phyloP scores from a whole-genome alignment of 2,329 filamentous ascomycete species.

The Xylaria sp. region DNA sequence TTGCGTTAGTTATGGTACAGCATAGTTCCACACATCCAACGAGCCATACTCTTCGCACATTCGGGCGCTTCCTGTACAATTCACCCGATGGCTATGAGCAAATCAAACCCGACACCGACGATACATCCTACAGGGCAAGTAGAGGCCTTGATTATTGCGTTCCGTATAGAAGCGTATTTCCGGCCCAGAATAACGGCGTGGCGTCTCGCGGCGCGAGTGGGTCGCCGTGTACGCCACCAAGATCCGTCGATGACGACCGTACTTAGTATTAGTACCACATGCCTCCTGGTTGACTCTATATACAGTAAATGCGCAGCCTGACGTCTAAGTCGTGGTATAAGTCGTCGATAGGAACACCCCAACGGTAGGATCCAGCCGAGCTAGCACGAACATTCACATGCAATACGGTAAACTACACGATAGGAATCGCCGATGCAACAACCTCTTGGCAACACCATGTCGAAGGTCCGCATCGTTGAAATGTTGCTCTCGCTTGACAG shows the following conservation, averaged over 20 bases:
- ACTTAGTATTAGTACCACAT: background rate
- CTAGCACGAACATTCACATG: background rate
- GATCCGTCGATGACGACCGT: constrained; percentile 2
- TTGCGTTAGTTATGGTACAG: too few species aligned
- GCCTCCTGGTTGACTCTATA: background rate
- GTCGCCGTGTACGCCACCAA: constrained; percentile 14
- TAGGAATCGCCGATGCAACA: constrained; percentile 7
- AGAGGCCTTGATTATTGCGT: background rate
- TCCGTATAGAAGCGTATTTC: background rate
- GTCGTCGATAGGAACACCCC: background rate
- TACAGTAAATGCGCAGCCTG: too few species aligned
- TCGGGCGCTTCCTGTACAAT: too few species aligned
- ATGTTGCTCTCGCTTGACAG: background rate
- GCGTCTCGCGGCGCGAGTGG: constrained; percentile 19
- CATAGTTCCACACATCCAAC: too few species aligned
- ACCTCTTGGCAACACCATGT: too few species aligned
- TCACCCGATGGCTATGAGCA: background rate
- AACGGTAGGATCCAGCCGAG: background rate
- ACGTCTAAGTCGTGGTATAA: too few species aligned
- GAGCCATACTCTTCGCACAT: too few species aligned
- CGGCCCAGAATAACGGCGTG: constrained; percentile 18
- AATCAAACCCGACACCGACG: background rate
- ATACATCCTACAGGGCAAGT: background rate
- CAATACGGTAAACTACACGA: background rate
- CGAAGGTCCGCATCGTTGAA: background rate